These are phyloP conservation scores for Astrocystis sublimbata DNA, from an alignment of 495 filamentous ascomycete species.

Conservation along the genomic window DNA sequence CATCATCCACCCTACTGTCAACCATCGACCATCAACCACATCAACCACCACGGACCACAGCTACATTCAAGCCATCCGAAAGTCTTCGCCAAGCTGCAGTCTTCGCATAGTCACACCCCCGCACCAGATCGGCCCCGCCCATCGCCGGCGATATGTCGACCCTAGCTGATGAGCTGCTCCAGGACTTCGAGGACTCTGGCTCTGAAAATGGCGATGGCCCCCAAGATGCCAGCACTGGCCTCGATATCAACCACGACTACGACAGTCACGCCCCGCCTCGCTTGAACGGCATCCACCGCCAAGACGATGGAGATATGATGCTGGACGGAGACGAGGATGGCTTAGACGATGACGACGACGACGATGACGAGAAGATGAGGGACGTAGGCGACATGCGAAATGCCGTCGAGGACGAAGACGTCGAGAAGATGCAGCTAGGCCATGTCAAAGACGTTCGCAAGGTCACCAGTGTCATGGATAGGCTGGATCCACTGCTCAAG, in stretches of 20 bases:
- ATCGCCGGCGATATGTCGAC: conserved; percentile 62
- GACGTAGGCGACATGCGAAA: conserved; percentile 45
- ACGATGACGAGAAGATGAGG: conserved; percentile 57
- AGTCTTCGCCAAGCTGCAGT: not conserved
- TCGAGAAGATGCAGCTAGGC: conserved; percentile 77
- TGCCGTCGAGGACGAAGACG: conserved; percentile 61
- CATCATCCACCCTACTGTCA: not conserved
- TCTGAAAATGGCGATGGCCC: conserved; percentile 60
- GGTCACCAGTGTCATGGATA: conserved; percentile 75
- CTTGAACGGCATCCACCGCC: conserved; percentile 22
- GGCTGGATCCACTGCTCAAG: conserved; percentile 73
- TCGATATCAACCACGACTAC: conserved; percentile 30
- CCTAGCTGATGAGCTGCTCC: conserved; percentile 77
- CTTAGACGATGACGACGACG: conserved; percentile 47
- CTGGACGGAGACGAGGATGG: conserved; percentile 48
- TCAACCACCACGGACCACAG: not conserved
- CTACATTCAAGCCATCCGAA: not conserved
- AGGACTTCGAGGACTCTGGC: conserved; percentile 83
- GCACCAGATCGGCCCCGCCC: not conserved
- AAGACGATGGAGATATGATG: conserved; percentile 37
- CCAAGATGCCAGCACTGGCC: conserved; percentile 47
- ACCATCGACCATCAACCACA: no score
- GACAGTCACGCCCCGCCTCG: conserved; percentile 23
- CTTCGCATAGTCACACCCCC: not conserved
- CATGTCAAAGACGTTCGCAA: conserved; percentile 71